Evolutionary conservation across 345 rosid species (phyloP), one percentile per base, ranked within the genome.

Genomic region (Sonneratia alba): DNA sequence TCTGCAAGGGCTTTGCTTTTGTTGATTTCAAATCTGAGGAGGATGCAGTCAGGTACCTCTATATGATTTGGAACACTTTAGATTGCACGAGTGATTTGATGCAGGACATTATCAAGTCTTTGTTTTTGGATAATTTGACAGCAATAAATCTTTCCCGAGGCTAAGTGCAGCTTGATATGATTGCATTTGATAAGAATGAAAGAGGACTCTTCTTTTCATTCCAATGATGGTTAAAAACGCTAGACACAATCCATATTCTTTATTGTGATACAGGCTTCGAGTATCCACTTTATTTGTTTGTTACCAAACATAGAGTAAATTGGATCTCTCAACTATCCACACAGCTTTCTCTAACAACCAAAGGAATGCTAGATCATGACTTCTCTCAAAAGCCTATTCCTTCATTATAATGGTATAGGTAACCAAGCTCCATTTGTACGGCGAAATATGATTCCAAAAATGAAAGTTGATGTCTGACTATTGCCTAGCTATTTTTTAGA

Each of bases 1-100:
- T 89, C 11, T 91, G 96, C 75, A 91, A 85, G 73, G 97, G 97
- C 67, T 87, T 81, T 67, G 96, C 95, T 53, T 82, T 82, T 82
- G 85, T 94, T 71, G 79, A 88, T 84, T 90, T 94, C 83, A 87
- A 79, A 81, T 79, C 75, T 1, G 85, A 87, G 77, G 75, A 72
- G 75, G 87, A 88, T 79, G 95, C 93, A 69, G 67, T 79, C 36
- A 91, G 96, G 98, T 91, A 85, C 38, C 11, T 63, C 21, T 74
- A 22, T 74, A 22, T 63, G 64, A 65, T 53, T 27, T 37, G 37
- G 36, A n/a, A 70, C 22, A 34, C 24, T 4, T 37, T 53, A 62
- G 36, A 67, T 40, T 47, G 32, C 45, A 43, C 38, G 11, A 27
- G 72, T 69, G 32, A 53, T 36, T 69, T 21, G 8, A 18, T 3